Percentiles rank a stretch among this genome's conserved stretches.
Evolutionary conservation across 495 filamentous ascomycete species (phyloP).

Genomic region (Tetracladium setigerum): DNA sequence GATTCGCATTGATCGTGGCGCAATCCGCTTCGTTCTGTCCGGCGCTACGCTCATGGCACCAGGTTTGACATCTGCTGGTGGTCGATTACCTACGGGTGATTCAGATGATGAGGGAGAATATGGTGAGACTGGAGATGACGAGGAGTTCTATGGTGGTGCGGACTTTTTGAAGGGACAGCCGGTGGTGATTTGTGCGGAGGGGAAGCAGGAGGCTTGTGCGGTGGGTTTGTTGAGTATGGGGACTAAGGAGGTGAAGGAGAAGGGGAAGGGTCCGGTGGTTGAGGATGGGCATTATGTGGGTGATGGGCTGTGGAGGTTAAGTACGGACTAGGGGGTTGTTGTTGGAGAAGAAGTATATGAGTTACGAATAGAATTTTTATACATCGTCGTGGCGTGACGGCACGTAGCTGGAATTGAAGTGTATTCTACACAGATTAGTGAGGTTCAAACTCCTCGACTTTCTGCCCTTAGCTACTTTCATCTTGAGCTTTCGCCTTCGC

Average conservation of each 20-base stretch:
- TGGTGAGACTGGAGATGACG: constrained; percentile 28
- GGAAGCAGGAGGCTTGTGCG: constrained; percentile 84
- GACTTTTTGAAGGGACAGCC: constrained; percentile 70
- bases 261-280: constrained; percentile 86
- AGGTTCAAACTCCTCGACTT: too few species aligned
- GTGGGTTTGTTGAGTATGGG: constrained; percentile 81
- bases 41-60: constrained; percentile 95
- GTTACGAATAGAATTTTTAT: too few species aligned
- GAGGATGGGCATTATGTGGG: constrained; percentile 91
- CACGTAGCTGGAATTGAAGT: too few species aligned
- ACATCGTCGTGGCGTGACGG: too few species aligned
- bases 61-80: constrained; percentile 76
- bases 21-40: constrained; percentile 90
- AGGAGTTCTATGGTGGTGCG: constrained; percentile 28
- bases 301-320: constrained; percentile 85
- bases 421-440: too few species aligned
- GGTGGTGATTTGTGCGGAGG: constrained; percentile 85
- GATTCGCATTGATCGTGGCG: constrained; percentile 80
- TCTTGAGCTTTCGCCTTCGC: too few species aligned
- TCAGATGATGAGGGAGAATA: constrained; percentile 22
- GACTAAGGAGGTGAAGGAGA: constrained; percentile 85
- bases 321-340: constrained; percentile 37
- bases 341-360: too few species aligned
- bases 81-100: constrained; percentile 57
- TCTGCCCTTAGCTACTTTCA: too few species aligned